Evolutionary conservation across 1,284 basidiomycete species (phyloP).

Genomic region (Mycosarcoma mackinlayi): DNA sequence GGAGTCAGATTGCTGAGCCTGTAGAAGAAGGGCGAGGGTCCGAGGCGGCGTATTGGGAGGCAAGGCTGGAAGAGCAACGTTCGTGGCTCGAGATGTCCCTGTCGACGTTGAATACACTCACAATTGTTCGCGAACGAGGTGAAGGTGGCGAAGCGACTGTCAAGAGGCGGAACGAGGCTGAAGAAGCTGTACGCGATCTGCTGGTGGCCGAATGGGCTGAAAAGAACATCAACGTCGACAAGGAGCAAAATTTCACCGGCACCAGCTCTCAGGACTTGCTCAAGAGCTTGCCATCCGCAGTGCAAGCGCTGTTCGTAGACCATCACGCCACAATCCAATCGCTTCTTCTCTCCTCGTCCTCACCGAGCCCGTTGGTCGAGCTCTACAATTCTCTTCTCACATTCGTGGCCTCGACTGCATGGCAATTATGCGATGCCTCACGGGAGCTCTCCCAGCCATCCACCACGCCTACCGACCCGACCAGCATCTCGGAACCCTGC

Average conservation of each 20-base stretch:
- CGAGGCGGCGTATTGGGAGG: conserved; percentile 34
- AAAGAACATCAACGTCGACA: conserved; percentile 11
- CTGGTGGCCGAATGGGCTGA: conserved; percentile 36
- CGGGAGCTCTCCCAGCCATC: conserved; percentile 70
- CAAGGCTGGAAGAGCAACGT: conserved; percentile 41
- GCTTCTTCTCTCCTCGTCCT: conserved; percentile 70
- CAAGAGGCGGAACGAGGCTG: conserved; percentile 36
- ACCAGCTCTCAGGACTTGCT: background rate
- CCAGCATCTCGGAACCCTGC: background rate
- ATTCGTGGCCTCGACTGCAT: conserved; percentile 79
- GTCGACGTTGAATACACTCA: conserved; percentile 22
- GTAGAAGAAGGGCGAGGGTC: conserved; percentile 79
- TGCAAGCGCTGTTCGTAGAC: conserved; percentile 79
- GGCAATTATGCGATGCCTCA: conserved; percentile 78
- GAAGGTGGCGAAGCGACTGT: background rate
- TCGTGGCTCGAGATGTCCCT: conserved; percentile 47
- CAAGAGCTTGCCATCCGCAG: conserved; percentile 10
- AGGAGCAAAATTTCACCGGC: background rate
- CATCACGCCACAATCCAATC: conserved; percentile 50
- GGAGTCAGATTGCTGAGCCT: conserved; percentile 72
- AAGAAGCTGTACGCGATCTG: conserved; percentile 45
- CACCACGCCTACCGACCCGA: background rate
- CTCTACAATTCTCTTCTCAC: conserved; percentile 84
- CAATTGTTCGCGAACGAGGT: background rate
- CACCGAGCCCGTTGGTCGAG: conserved; percentile 71